phyloP scores from a whole-genome alignment of 352 stramenopile genomes.

The Phytopythium delawarense region DNA sequence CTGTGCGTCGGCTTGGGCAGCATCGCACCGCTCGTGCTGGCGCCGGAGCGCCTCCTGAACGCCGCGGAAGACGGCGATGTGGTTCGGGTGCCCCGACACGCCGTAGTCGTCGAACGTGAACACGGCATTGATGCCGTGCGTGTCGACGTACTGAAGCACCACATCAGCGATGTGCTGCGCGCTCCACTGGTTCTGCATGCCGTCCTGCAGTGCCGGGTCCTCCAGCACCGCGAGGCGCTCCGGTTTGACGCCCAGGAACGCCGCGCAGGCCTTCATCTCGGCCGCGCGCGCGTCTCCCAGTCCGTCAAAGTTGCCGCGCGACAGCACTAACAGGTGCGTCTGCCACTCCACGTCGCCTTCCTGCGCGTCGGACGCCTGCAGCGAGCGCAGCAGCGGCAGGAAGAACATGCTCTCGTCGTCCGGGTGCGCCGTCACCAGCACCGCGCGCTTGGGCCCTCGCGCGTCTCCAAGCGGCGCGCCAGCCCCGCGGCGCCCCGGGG shows the following conservation, averaged over 20 bases:
- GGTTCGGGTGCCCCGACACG: conserved; percentile 93
- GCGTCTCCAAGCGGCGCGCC: conserved; percentile 1
- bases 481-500: background rate
- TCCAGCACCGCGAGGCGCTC: conserved; percentile 65
- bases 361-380: conserved; percentile 21
- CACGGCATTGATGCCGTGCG: conserved; percentile 67
- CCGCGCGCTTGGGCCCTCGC: conserved; percentile 32
- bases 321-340: conserved; percentile 90
- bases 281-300: conserved; percentile 77
- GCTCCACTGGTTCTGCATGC: conserved; percentile 76
- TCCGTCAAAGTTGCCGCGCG: conserved; percentile 89
- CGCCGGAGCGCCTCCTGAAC: conserved; percentile 45
- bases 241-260: conserved; percentile 45
- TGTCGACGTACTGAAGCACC: conserved; percentile 51
- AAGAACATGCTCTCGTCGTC: conserved; percentile 99
- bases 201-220: conserved; percentile 83
- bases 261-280: conserved; percentile 67
- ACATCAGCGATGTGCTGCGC: conserved; percentile 53
- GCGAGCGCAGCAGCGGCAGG: conserved; percentile 80
- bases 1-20: background rate
- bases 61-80: conserved; percentile 73
- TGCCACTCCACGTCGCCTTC: conserved; percentile 31
- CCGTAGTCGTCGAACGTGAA: conserved; percentile 94
- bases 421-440: conserved; percentile 93
- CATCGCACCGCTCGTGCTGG: conserved; percentile 35